phyloP scores from a whole-genome alignment of 352 stramenopile species.

The Phytopythium kandeliae region DNA sequence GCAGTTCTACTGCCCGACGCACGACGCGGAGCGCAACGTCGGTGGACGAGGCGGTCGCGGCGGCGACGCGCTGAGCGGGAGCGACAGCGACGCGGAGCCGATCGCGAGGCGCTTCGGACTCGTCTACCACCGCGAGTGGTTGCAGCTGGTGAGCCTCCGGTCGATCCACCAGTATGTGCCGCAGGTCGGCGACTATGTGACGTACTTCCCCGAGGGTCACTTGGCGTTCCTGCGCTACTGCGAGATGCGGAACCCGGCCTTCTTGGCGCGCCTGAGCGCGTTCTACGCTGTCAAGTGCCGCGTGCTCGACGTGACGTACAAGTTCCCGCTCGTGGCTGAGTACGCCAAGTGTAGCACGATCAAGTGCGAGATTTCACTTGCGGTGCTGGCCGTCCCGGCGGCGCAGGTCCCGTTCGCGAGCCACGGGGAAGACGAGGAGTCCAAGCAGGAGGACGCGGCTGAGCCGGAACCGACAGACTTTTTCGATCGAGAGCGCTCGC shows the following conservation, averaged over 20 bases:
- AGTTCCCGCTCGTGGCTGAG: slow-evolving; percentile 57
- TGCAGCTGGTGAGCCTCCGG: slow-evolving; percentile 46
- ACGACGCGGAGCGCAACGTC: slow-evolving; percentile 13
- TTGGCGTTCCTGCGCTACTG: slow-evolving; percentile 34
- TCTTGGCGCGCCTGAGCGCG: slow-evolving; percentile 38
- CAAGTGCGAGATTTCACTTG: slow-evolving; percentile 64
- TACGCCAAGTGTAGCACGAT: slow-evolving; percentile 55
- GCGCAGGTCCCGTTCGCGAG: slow-evolving; percentile 16
- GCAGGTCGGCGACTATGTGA: slow-evolving; percentile 74
- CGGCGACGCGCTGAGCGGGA: not conserved
- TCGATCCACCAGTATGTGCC: slow-evolving; percentile 69
- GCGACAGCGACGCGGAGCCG: slow-evolving; percentile 20
- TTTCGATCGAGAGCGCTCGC: slow-evolving; percentile 33
- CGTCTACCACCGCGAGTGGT: slow-evolving; percentile 71
- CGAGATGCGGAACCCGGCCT: slow-evolving; percentile 35
- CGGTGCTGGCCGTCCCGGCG: slow-evolving; percentile 50
- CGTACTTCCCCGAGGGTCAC: slow-evolving; percentile 81
- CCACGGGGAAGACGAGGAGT: slow-evolving; percentile 20
- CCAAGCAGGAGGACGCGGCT: slow-evolving; percentile 33
- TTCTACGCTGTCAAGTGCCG: slow-evolving; percentile 75
- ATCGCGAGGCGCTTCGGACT: slow-evolving; percentile 61
- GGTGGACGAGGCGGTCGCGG: not conserved
- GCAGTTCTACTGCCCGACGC: slow-evolving; percentile 76
- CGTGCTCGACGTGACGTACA: slow-evolving; percentile 70
- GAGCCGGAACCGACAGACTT: slow-evolving; percentile 16